Percentiles rank a stretch among this genome's conserved stretches.
These are phyloP conservation scores for Sordariomycetes sp. DNA, from an alignment of 2,329 filamentous ascomycete genomes.

Conservation along the genomic window DNA sequence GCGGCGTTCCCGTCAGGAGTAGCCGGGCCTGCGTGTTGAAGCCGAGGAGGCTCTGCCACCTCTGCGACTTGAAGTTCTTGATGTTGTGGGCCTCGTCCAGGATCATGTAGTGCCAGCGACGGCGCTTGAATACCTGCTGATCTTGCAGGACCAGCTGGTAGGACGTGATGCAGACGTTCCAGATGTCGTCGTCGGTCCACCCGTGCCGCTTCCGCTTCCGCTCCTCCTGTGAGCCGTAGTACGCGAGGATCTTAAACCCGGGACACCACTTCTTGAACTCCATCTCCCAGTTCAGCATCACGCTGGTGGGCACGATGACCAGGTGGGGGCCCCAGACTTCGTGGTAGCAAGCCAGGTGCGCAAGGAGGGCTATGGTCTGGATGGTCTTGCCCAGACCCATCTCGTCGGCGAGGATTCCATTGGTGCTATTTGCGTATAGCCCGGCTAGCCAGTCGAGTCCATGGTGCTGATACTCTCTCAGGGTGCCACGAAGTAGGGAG, in stretches of 20 bases:
- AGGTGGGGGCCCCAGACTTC: constrained; percentile 93
- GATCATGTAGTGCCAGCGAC: constrained; percentile 96
- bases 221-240: constrained; percentile 91
- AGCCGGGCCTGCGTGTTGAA: constrained; percentile 86
- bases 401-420: constrained; percentile 93
- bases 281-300: constrained; percentile 99
- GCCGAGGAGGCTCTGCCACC: constrained; percentile 90
- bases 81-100: constrained; percentile 98
- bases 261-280: constrained; percentile 99
- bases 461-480: constrained; percentile 93
- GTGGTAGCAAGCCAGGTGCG: constrained; percentile 82
- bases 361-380: constrained; percentile 88
- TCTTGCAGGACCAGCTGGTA: constrained; percentile 95
- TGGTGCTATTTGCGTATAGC: constrained; percentile 83
- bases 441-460: constrained; percentile 96
- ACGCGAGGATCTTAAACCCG: constrained; percentile 94
- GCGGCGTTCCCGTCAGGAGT: constrained; percentile 82
- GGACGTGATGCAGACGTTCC: constrained; percentile 96
- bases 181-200: constrained; percentile 87
- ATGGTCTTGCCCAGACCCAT: constrained; percentile 99
- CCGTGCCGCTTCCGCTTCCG: constrained; percentile 82
- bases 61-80: constrained; percentile 96
- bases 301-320: constrained; percentile 92
- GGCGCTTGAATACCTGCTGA: constrained; percentile 83
- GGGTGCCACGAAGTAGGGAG: constrained; percentile 71